Evolutionary conservation across 73 alveolate species (phyloP).

Genomic region (Durusdinium trenchii): DNA sequence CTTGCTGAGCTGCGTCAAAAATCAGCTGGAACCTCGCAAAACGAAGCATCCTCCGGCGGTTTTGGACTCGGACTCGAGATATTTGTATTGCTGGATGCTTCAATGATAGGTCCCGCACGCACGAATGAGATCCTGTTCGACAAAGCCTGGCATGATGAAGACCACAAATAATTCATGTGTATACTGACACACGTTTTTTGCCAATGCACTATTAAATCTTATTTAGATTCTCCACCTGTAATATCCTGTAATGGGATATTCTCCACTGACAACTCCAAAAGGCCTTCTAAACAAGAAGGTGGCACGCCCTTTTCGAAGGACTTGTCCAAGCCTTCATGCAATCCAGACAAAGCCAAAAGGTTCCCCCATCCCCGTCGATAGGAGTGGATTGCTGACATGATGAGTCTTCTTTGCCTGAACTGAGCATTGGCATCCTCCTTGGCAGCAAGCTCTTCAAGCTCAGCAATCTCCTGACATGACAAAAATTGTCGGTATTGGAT

Average conservation of each 20-base stretch:
- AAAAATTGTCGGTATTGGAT: not conserved
- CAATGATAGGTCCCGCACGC: not conserved
- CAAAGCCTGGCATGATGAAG: not conserved
- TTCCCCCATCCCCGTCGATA: no score
- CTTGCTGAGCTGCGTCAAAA: slow-evolving; percentile 55
- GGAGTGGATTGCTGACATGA: no score
- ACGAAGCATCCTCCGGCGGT: no score
- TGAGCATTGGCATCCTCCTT: slow-evolving; percentile 57
- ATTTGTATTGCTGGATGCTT: no score
- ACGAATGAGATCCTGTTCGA: slow-evolving; percentile 13
- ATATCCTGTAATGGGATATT: no score
- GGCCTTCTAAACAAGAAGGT: not conserved
- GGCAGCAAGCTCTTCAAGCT: slow-evolving; percentile 36
- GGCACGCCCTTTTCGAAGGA: slow-evolving; percentile 51
- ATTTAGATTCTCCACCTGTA: no score
- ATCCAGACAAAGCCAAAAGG: no score
- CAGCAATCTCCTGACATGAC: slow-evolving; percentile 34
- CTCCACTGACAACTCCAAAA: no score
- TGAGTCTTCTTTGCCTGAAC: slow-evolving; percentile 4
- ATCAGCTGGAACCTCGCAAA: slow-evolving; percentile 35
- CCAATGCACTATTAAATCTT: no score
- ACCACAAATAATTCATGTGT: not conserved
- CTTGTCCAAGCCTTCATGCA: slow-evolving; percentile 75
- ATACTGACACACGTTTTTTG: no score
- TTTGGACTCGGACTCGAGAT: no score